Evolutionary conservation across 2,329 filamentous ascomycete species (phyloP).

Genomic region (Penicillium olsonii): DNA sequence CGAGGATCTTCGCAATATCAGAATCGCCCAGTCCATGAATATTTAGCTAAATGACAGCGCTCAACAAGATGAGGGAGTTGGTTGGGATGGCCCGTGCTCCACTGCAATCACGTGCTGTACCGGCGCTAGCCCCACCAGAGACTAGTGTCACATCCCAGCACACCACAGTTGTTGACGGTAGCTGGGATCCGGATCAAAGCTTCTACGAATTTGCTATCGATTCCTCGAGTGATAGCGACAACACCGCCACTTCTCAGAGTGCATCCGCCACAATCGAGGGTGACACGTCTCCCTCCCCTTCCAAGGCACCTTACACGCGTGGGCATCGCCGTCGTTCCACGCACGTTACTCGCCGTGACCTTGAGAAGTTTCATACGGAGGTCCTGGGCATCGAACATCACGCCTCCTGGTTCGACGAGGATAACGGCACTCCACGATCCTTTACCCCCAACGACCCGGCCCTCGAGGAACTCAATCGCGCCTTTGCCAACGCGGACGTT

Average conservation of each 20-base stretch:
- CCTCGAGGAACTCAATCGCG: conserved; percentile 38
- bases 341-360: conserved; percentile 41
- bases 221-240: conserved; percentile 1
- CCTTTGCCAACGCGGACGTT: conserved; percentile 36
- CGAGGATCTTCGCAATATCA: not conserved
- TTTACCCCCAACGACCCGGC: conserved; percentile 31
- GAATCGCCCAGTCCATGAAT: not conserved
- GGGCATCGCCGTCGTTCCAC: conserved; percentile 45
- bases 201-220: conserved; percentile 4
- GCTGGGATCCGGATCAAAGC: conserved; percentile 1
- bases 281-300: conserved; percentile 29
- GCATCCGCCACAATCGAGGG: conserved; percentile 35
- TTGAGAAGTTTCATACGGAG: conserved; percentile 41
- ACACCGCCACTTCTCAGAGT: conserved; percentile 1
- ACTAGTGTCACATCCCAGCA: conserved; percentile 7
- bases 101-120: conserved; percentile 1
- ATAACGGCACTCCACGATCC: conserved; percentile 23
- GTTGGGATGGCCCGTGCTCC: conserved; percentile 13
- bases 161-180: conserved; percentile 2
- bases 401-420: conserved; percentile 34
- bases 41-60: conserved; percentile 15
- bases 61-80: conserved; percentile 22
- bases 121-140: not conserved
- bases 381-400: conserved; percentile 35
- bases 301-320: conserved; percentile 39